Base-by-base conservation (phyloP, 225 moss, liverwort and hornwort genomes). In the Pseudisothecium myosuroides region DNA sequence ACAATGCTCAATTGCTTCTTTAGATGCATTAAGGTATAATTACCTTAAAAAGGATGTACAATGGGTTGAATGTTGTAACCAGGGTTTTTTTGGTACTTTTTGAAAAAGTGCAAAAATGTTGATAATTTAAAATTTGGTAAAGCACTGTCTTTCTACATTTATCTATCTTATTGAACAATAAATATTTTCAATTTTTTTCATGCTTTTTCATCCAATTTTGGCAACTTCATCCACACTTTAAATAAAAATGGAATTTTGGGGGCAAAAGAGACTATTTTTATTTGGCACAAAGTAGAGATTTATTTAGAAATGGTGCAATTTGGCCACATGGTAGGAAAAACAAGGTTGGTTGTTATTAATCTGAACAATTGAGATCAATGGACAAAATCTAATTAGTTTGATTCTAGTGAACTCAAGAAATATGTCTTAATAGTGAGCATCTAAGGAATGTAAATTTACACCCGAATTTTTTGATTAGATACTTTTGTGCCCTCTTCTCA, bases 11-110 rank as follows among this genome's bases (percentile, higher is more conserved):
- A 28, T 72, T 43, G 15, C 6, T 28, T 27, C 27, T 43, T 43
- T 1, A 11, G 1, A 43, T 3, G 3, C 16, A 27, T 16, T n/a
- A n/a, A n/a, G 1, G 26, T 15, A 14, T 27, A 26, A 1, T 10
- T 72, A 71, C 0, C 1, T 15, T 27, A 15, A 9, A 26, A 9
- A 43, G 9, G 3, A 27, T 14, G 7, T 26, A 26, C 2, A 26
- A 1, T 71, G 14, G 1, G 3, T 27, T 72, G 16, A 43, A 27
- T 72, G 8, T 43, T 68, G 23, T 68, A 0, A 68, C 7, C 11
- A n/a, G 7, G 7, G 19, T 1, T 6, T n/a, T 24, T 24, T 26
- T 4, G 26, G 8, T 4, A 71, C 3, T 39, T 68, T n/a, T 68
- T 26, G 1, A n/a, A 15, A 41, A 41, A 26, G 7, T 13, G 7